Percentiles rank a stretch among this genome's conserved stretches.
These are phyloP conservation scores for Clonostachys rosea DNA, from an alignment of 2,329 filamentous ascomycete species.

Conservation along the genomic window DNA sequence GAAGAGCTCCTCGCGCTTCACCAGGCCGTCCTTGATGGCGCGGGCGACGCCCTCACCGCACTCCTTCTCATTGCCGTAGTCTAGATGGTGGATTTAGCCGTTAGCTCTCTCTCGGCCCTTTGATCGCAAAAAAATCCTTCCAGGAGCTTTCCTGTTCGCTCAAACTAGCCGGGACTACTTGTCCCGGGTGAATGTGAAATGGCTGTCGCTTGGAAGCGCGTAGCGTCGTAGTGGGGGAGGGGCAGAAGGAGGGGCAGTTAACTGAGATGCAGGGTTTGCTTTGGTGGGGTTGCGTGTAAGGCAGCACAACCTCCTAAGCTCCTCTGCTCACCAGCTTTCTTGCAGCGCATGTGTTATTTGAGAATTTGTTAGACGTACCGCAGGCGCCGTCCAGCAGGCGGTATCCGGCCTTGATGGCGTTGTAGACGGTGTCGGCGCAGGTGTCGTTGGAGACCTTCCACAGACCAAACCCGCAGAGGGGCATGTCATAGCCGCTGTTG, in stretches of 20 bases:
- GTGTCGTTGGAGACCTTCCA: constrained; percentile 79
- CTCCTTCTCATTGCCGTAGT: constrained; percentile 77
- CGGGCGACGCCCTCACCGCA: constrained; percentile 69
- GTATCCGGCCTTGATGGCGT: constrained; percentile 62
- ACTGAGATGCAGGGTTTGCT: no score
- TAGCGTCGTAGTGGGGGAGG: no score
- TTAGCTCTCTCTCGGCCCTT: neutral
- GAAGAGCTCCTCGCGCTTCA: constrained; percentile 85
- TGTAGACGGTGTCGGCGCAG: constrained; percentile 73
- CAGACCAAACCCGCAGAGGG: constrained; percentile 71
- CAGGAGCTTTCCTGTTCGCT: no score
- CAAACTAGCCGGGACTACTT: no score
- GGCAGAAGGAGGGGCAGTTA: no score
- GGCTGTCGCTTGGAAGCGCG: no score
- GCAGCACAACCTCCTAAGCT: no score
- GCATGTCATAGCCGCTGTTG: constrained; percentile 65
- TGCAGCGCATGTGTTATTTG: neutral
- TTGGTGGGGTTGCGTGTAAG: no score
- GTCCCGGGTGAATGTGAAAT: no score
- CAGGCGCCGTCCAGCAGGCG: constrained; percentile 56
- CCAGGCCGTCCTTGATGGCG: constrained; percentile 75
- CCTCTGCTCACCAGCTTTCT: no score
- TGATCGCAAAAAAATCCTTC: no score
- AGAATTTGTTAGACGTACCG: constrained; percentile 37
- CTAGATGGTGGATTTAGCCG: constrained; percentile 26